phyloP scores from a whole-genome alignment of 2,329 filamentous ascomycete species.

The Gnomoniopsis smithogilvyi region DNA sequence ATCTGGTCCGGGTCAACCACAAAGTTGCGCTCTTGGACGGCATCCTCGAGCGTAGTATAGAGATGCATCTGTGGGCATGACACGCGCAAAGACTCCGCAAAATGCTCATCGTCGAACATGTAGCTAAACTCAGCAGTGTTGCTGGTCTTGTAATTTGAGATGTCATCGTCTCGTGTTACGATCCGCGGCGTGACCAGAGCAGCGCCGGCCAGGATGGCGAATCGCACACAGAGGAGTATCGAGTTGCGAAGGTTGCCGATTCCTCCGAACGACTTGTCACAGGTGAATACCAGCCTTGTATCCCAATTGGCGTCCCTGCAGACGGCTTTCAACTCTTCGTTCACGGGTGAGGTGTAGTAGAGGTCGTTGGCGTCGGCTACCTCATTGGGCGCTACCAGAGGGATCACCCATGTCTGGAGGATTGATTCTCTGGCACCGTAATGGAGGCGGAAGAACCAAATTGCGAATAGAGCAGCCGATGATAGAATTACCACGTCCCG shows the following conservation, averaged over 20 bases:
- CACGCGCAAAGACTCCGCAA: neutral
- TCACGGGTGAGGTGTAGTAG: neutral
- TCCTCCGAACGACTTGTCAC: conserved; percentile 4
- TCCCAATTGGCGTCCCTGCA: neutral
- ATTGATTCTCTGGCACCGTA: neutral
- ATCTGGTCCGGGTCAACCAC: neutral
- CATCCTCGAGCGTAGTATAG: neutral
- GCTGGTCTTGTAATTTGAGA: neutral
- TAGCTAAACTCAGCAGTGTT: conserved; percentile 5
- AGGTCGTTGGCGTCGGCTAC: neutral
- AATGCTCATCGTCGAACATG: conserved; percentile 2
- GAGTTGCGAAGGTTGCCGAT: conserved; percentile 6
- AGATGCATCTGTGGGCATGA: conserved; percentile 5
- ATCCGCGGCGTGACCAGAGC: neutral
- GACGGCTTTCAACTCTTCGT: neutral
- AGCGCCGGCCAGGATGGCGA: conserved; percentile 3
- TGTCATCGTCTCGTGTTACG: neutral
- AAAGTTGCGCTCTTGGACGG: neutral
- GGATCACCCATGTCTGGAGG: neutral
- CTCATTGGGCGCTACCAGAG: neutral
- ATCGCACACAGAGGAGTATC: conserved; percentile 1
- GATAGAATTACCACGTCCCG: neutral
- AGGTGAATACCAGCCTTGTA: conserved; percentile 1
- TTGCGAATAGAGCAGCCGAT: neutral
- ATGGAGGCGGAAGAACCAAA: neutral